These are phyloP conservation scores for Rosa chinensis DNA, from an alignment of 306 rosid species.

Conservation along the genomic window DNA sequence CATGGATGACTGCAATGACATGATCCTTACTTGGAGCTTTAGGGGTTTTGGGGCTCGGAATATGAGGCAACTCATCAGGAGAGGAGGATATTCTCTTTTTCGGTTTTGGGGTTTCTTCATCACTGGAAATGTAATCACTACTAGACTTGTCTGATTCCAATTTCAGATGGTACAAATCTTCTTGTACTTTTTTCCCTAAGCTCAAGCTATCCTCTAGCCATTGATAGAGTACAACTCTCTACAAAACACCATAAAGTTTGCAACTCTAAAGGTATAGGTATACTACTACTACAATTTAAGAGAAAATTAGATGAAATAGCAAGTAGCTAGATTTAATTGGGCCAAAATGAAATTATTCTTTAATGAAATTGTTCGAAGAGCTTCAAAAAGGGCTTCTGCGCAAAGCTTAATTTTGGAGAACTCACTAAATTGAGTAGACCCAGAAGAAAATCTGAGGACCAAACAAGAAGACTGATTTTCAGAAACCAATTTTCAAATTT, in stretches of 20 bases:
- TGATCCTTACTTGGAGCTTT: constrained; percentile 39
- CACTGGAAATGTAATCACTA: constrained; percentile 32
- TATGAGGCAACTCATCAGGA: constrained; percentile 29
- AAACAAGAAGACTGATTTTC: too few relatives aligned
- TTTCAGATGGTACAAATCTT: constrained; percentile 56
- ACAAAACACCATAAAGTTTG: constrained; percentile 22
- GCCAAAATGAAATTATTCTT: too few relatives aligned
- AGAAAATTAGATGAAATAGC: too few relatives aligned
- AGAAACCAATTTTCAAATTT: too few relatives aligned
- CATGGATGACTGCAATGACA: constrained; percentile 46
- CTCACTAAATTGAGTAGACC: too few relatives aligned
- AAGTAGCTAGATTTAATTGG: too few relatives aligned
- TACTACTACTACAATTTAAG: too few relatives aligned
- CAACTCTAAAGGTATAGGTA: too few relatives aligned
- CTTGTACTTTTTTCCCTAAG: constrained; percentile 62
- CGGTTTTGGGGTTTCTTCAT: constrained; percentile 35
- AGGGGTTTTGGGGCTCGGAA: constrained; percentile 24
- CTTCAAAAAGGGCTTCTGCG: too few relatives aligned
- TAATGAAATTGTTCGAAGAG: too few relatives aligned
- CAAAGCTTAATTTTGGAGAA: too few relatives aligned
- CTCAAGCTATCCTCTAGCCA: constrained; percentile 93
- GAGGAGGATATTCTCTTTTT: constrained; percentile 51
- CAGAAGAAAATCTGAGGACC: too few relatives aligned
- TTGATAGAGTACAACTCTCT: constrained; percentile 63
- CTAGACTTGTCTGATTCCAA: constrained; percentile 35